Conservation (phyloP, 2,329 filamentous ascomycete species). For the Aspergillus sp. region DNA sequence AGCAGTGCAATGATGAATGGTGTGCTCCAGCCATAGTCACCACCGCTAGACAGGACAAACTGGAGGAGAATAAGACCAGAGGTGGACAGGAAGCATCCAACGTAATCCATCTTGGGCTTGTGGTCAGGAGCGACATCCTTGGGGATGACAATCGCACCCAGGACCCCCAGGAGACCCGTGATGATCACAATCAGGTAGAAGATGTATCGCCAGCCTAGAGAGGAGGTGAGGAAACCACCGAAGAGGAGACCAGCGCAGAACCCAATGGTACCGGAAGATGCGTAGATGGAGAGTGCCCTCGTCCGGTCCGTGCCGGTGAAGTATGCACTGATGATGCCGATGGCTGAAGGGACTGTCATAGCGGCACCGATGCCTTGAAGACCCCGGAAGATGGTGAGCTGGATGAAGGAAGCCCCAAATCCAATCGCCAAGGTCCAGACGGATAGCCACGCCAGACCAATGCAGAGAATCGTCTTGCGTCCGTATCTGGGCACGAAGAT, state of each 20-base stretch:
- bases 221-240: conserved; percentile 33
- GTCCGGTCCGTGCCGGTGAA: conserved; percentile 33
- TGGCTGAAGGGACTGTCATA: conserved; percentile 41
- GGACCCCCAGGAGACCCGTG: conserved; percentile 21
- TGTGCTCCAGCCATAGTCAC: conserved; percentile 41
- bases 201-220: conserved; percentile 33
- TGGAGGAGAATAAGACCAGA: conserved; percentile 38
- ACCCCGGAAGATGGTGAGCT: conserved; percentile 33
- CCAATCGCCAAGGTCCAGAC: conserved; percentile 31
- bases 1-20: conserved; percentile 40
- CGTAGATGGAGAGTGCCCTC: conserved; percentile 32
- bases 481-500: conserved; percentile 20
- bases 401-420: conserved; percentile 37
- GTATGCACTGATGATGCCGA: conserved; percentile 40
- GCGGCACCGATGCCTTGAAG: conserved; percentile 41
- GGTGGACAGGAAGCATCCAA: conserved; percentile 37
- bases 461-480: conserved; percentile 32
- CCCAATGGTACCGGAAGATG: conserved; percentile 32
- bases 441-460: conserved; percentile 29
- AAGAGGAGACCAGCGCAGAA: conserved; percentile 35
- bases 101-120: conserved; percentile 34
- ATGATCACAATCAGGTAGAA: conserved; percentile 30
- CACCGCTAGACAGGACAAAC: conserved; percentile 40
- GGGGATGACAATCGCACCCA: conserved; percentile 33
- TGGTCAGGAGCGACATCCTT: conserved; percentile 27